These are phyloP conservation scores for Tylopilus sp. DNA, from an alignment of 1,284 basidiomycete genomes.

Conservation along the genomic window DNA sequence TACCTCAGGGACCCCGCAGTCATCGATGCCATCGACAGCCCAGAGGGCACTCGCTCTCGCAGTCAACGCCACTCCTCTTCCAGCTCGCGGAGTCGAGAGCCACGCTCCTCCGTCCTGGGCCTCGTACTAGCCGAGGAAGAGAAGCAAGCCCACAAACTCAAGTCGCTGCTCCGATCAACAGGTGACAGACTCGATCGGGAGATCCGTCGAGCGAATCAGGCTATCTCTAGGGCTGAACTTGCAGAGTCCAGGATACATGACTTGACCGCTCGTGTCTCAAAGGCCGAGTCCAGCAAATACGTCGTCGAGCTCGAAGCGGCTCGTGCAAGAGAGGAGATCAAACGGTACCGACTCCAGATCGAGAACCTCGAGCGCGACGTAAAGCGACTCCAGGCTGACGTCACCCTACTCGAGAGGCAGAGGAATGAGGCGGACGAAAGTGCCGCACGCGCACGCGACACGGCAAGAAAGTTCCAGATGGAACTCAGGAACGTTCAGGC, in stretches of 20 bases:
- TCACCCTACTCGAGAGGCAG: constrained; percentile 42
- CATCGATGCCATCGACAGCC: constrained; percentile 25
- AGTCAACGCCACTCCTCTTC: constrained; percentile 25
- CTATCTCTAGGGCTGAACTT: constrained; percentile 48
- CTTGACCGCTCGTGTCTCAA: constrained; percentile 35
- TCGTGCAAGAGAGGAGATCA: constrained; percentile 47
- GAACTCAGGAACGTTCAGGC: constrained; percentile 47
- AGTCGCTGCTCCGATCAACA: constrained; percentile 49
- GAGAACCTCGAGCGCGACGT: constrained; percentile 50
- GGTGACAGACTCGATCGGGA: constrained; percentile 57
- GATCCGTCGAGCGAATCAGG: constrained; percentile 49
- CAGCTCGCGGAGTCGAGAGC: constrained; percentile 25
- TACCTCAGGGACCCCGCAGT: constrained; percentile 34
- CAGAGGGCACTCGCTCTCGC: constrained; percentile 15
- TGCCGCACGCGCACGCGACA: constrained; percentile 46
- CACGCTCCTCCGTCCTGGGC: constrained; percentile 25
- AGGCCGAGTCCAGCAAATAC: constrained; percentile 47
- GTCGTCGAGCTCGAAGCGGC: constrained; percentile 44
- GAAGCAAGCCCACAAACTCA: constrained; percentile 54
- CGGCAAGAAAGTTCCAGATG: constrained; percentile 44
- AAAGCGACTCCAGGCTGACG: constrained; percentile 41
- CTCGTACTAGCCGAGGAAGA: constrained; percentile 60
- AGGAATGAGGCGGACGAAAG: constrained; percentile 46
- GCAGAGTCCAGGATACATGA: constrained; percentile 51
- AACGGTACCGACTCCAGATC: constrained; percentile 46